Conservation (phyloP, 345 rosid species). For the Ailanthus altissimus region DNA sequence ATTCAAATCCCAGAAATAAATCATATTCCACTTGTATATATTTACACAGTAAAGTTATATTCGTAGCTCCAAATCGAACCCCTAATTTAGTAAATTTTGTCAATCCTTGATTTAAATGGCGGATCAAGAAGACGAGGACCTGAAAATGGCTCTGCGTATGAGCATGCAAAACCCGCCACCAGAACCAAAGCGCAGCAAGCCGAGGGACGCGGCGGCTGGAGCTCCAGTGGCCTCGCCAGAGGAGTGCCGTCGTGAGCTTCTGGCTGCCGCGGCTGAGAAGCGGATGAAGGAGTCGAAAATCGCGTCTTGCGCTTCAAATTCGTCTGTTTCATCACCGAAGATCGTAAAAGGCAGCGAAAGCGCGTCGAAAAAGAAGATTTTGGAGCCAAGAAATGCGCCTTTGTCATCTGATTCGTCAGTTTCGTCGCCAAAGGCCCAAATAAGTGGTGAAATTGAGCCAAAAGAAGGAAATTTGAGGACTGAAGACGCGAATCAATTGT, state of each 20-base stretch:
- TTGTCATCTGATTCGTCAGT: neutral
- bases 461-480: slow-evolving; percentile 51
- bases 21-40: slow-evolving; percentile 10
- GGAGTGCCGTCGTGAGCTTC: slow-evolving; percentile 75
- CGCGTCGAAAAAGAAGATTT: slow-evolving; percentile 30
- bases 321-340: slow-evolving; percentile 27
- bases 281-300: slow-evolving; percentile 51
- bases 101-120: slow-evolving; percentile 49
- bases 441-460: slow-evolving; percentile 31
- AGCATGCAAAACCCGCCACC: slow-evolving; percentile 90
- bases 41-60: neutral
- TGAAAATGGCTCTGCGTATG: slow-evolving; percentile 82
- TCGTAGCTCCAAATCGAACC: slow-evolving; percentile 9
- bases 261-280: slow-evolving; percentile 99
- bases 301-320: slow-evolving; percentile 32
- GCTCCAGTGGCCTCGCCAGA: slow-evolving; percentile 51
- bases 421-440: neutral
- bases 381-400: slow-evolving; percentile 18
- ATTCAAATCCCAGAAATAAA: neutral
- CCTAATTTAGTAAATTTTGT: slow-evolving; percentile 24
- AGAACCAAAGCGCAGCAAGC: slow-evolving; percentile 96
- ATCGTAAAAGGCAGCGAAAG: slow-evolving; percentile 21
- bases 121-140: slow-evolving; percentile 94
- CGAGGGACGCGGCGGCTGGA: slow-evolving; percentile 54
- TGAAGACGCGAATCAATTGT: slow-evolving; percentile 67